These are phyloP conservation scores for Phaseolus coccineus DNA, from an alignment of 331 rosid genomes.

Conservation along the genomic window DNA sequence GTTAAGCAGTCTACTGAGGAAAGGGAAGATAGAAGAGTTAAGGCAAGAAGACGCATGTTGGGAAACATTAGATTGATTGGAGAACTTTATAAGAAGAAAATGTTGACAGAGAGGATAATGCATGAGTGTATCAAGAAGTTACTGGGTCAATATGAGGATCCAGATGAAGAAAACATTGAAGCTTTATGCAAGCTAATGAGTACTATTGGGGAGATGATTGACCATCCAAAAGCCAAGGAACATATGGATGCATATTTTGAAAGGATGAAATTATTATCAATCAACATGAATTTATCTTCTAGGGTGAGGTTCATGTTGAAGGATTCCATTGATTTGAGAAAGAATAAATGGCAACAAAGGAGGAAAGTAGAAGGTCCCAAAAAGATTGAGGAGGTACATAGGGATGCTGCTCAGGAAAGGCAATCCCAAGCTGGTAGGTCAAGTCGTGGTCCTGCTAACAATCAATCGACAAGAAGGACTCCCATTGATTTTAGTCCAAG, in stretches of 20 bases:
- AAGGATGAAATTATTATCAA: slow-evolving; percentile 65
- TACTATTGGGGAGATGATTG: slow-evolving; percentile 96
- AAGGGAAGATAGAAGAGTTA: slow-evolving; percentile 78
- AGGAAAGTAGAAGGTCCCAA: slow-evolving; percentile 95
- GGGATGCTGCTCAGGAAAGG: slow-evolving; percentile 95
- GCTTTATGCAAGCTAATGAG: slow-evolving; percentile 95
- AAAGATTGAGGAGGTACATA: slow-evolving; percentile 94
- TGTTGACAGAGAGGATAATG: slow-evolving; percentile 98
- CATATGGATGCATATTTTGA: slow-evolving; percentile 87
- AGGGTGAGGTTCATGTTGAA: slow-evolving; percentile 93
- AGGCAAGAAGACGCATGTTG: slow-evolving; percentile 93
- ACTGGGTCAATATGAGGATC: slow-evolving; percentile 80
- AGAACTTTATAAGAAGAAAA: slow-evolving; percentile 87
- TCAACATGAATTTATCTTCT: slow-evolving; percentile 81
- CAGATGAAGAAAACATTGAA: slow-evolving; percentile 95
- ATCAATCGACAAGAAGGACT: slow-evolving; percentile 70
- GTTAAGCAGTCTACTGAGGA: slow-evolving; percentile 71
- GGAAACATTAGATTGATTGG: slow-evolving; percentile 97
- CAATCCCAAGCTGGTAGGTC: slow-evolving; percentile 83
- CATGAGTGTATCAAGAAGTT: slow-evolving; percentile 84
- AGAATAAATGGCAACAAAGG: slow-evolving; percentile 90
- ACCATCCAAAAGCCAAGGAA: slow-evolving; percentile 86
- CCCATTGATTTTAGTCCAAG: slow-evolving; percentile 75
- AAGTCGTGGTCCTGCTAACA: slow-evolving; percentile 70
- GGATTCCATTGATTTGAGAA: slow-evolving; percentile 88